Percentiles rank a stretch among this genome's conserved stretches.
Evolutionary conservation across 352 stramenopile genomes (phyloP).

Genomic region (Phytophthora boehmeriae): DNA sequence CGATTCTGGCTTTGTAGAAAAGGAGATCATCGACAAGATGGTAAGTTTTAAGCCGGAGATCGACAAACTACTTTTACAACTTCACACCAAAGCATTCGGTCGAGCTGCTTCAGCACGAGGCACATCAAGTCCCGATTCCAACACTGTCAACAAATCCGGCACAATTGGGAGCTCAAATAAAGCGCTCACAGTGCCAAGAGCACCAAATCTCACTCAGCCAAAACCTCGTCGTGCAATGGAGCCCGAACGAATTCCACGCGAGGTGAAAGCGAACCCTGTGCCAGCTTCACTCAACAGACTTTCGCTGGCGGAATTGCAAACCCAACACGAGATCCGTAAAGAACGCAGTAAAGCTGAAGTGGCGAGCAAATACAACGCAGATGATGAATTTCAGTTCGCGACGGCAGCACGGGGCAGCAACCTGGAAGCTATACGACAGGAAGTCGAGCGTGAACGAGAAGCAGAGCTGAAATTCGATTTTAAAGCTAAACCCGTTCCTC

Average conservation of each 20-base stretch:
- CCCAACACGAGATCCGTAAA: slow-evolving; percentile 59
- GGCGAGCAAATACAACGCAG: slow-evolving; percentile 77
- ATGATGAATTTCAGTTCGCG: slow-evolving; percentile 78
- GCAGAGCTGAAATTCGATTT: slow-evolving; percentile 76
- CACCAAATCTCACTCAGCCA: slow-evolving; percentile 89
- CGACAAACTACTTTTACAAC: slow-evolving; percentile 48
- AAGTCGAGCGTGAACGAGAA: slow-evolving; percentile 71
- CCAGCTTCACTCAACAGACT: slow-evolving; percentile 68
- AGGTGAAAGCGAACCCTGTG: slow-evolving; percentile 74
- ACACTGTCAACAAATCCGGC: not conserved
- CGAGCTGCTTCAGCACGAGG: slow-evolving; percentile 30
- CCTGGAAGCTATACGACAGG: slow-evolving; percentile 58
- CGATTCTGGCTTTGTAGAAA: slow-evolving; percentile 88
- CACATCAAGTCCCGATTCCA: not conserved
- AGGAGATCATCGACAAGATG: slow-evolving; percentile 73
- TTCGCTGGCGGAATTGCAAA: slow-evolving; percentile 68
- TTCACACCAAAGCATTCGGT: slow-evolving; percentile 74
- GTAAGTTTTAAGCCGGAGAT: slow-evolving; percentile 42
- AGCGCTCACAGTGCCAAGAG: slow-evolving; percentile 65
- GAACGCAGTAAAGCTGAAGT: slow-evolving; percentile 61
- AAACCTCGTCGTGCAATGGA: slow-evolving; percentile 69
- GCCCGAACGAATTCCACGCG: slow-evolving; percentile 79
- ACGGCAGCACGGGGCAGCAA: slow-evolving; percentile 75
- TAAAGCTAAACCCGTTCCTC: slow-evolving; percentile 73
- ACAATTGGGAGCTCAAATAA: slow-evolving; percentile 43